Conservation (phyloP, 371 early-diverging fungal genomes). For the Lichtheimia ornata region DNA sequence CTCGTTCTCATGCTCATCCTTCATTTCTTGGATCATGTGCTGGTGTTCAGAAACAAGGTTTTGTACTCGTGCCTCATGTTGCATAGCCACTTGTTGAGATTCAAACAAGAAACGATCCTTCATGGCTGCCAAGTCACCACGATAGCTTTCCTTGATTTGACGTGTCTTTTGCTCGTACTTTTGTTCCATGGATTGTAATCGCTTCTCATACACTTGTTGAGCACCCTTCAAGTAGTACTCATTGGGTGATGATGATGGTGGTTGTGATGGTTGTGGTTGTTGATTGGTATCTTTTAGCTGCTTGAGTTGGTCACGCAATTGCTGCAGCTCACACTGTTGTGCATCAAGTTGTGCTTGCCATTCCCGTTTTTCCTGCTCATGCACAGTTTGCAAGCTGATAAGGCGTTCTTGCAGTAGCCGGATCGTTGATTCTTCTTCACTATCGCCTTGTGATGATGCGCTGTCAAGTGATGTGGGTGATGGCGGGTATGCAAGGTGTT, state of each 20-base stretch:
- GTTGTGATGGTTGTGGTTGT: too few species aligned
- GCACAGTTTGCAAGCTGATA: neutral
- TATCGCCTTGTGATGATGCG: neutral
- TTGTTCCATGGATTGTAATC: constrained; percentile 1
- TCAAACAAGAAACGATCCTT: constrained; percentile 25
- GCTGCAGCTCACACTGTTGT: neutral
- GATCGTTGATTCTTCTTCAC: neutral
- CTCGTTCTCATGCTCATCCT: constrained; percentile 31
- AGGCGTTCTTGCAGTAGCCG: neutral
- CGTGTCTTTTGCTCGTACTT: constrained; percentile 1
- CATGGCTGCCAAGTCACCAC: constrained; percentile 13
- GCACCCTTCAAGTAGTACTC: constrained; percentile 4
- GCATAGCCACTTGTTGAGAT: constrained; percentile 24
- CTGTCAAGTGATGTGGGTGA: neutral
- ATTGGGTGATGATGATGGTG: too few species aligned
- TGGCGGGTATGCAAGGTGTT: neutral
- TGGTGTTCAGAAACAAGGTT: constrained; percentile 32
- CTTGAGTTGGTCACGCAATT: neutral
- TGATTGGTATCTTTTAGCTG: neutral
- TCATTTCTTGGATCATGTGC: constrained; percentile 24
- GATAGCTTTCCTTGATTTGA: constrained; percentile 2
- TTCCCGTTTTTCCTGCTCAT: constrained; percentile 3
- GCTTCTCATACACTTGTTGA: constrained; percentile 6
- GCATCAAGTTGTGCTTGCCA: neutral
- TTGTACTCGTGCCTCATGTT: constrained; percentile 26